These are phyloP conservation scores for Ulota crispa DNA, from an alignment of 225 moss, liverwort and hornwort species.

Conservation along the genomic window DNA sequence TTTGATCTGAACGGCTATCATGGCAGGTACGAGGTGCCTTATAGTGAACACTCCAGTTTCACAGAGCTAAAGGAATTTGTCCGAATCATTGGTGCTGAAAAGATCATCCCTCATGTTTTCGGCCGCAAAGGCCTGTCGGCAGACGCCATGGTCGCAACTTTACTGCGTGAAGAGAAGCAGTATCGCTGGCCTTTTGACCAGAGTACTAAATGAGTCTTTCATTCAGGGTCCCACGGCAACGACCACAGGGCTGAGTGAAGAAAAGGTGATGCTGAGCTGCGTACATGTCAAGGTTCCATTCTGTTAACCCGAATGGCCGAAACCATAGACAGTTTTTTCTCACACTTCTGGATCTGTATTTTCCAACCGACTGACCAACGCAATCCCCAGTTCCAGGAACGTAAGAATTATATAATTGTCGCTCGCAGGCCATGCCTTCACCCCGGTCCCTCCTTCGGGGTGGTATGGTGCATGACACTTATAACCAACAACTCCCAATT, in stretches of 20 bases:
- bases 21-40: constrained; percentile 95
- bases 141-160: constrained; percentile 78
- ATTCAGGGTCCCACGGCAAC: no score
- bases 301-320: background rate
- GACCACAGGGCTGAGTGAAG: no score
- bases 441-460: background rate
- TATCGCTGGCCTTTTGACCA: no score
- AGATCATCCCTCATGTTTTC: constrained; percentile 75
- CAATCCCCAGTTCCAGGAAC: background rate
- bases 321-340: background rate
- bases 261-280: constrained; percentile 21
- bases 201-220: no score
- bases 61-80: constrained; percentile 81
- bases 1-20: background rate
- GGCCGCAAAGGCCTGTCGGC: constrained; percentile 42
- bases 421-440: constrained; percentile 11
- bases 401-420: background rate
- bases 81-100: constrained; percentile 54
- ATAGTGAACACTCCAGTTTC: constrained; percentile 95
- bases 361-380: background rate
- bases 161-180: constrained; percentile 50
- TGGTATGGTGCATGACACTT: no score
- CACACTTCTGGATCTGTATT: background rate
- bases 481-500: no score
- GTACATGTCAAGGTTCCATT: background rate